Base-by-base conservation (phyloP, 2,329 filamentous ascomycete genomes). In the Aspergillus sp. region DNA sequence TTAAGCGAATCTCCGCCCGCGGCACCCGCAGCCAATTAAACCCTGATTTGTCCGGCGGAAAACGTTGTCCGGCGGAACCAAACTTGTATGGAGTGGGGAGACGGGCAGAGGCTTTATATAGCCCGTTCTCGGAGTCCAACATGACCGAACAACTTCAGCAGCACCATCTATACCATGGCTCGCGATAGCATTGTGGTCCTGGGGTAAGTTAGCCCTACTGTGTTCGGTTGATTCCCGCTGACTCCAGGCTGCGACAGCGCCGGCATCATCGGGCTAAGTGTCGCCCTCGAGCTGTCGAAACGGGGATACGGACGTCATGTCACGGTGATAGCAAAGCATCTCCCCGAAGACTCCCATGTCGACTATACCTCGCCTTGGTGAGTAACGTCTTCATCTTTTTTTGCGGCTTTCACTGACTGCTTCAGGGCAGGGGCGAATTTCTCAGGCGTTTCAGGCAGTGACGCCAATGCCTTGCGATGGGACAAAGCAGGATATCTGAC, bases 351-450 rank as follows among this genome's bases (percentile, higher is more conserved):
- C 53, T 74, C 71, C 0, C 66, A 70, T 0, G 57, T 68, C 1
- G 62, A 67, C 22, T 80, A 79, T 59, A 78, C 76, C 1, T 78
- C 76, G 5, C 76, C 76, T 50, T 78, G 76, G 76, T 63, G 17
- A 55, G 59, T 36, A 9, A 3, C 11, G 5, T 13, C 41, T 43
- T 15, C 12, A 5, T n/a, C n/a, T n/a, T n/a, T n/a, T n/a, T n/a
- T n/a, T n/a, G n/a, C 0, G 3, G 13, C 15, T n/a, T n/a, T 5
- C 13, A 36, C 5, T 38, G 13, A 30, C 52, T 1, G 20, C 24
- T n/a, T 11, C 17, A 63, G 76, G 74, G 77, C 77, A 9, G 77
- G 77, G 3, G 77, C 74, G 57, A 79, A 79, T 60, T 78, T 78
- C 60, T 79, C 77, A 0, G 76, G 74, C 39, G 76, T 79, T 44